These are phyloP conservation scores for Herpotrichia juniperi DNA, from an alignment of 2,329 filamentous ascomycete species.

Conservation along the genomic window DNA sequence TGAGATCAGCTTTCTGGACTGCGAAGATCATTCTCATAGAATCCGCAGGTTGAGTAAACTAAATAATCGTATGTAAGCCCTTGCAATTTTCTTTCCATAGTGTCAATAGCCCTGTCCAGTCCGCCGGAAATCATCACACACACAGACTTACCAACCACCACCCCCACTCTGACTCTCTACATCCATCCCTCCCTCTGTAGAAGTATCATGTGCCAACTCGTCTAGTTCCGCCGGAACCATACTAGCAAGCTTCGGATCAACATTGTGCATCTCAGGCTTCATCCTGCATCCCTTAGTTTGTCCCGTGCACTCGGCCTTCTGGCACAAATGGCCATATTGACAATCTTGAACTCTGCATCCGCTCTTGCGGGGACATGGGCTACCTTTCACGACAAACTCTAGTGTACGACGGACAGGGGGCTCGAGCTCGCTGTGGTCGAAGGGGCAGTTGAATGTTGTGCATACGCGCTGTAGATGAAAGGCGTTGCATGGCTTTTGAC, in stretches of 20 bases:
- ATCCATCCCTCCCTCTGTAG: background rate
- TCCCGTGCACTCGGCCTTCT: constrained; percentile 35
- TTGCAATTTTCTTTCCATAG: no score
- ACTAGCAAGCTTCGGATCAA: constrained; percentile 23
- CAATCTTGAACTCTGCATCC: constrained; percentile 53
- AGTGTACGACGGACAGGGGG: constrained; percentile 49
- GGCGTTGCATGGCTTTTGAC: constrained; percentile 57
- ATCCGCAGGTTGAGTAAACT: no score
- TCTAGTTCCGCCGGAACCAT: constrained; percentile 24
- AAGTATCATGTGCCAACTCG: background rate
- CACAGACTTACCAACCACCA: constrained; percentile 1
- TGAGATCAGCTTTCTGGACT: no score
- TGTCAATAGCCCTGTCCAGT: background rate
- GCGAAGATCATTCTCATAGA: no score
- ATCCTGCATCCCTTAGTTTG: constrained; percentile 29
- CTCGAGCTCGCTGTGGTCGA: constrained; percentile 55
- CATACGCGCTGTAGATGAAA: constrained; percentile 54
- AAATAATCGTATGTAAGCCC: no score
- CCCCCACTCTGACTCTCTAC: background rate
- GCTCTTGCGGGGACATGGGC: constrained; percentile 49
- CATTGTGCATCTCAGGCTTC: constrained; percentile 28
- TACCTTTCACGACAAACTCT: constrained; percentile 52
- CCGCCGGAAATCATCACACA: background rate
- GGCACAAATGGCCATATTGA: constrained; percentile 55
- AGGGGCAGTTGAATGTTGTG: constrained; percentile 42